These are phyloP conservation scores for Sarcocystis neurona DNA, from an alignment of 169 alveolate species.

Conservation along the genomic window DNA sequence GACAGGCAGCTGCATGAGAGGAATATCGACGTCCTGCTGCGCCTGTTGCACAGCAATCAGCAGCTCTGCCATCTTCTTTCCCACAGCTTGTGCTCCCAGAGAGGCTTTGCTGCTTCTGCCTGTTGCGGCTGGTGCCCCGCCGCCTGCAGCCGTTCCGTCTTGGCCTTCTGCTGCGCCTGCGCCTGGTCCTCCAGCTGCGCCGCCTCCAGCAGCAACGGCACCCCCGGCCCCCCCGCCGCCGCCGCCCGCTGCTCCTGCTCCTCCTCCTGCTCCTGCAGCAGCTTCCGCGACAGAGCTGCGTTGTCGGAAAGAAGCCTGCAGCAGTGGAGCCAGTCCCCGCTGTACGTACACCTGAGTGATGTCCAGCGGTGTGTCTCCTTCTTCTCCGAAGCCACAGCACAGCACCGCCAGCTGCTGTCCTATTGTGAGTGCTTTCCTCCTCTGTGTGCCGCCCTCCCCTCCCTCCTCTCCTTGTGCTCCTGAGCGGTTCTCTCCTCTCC, in stretches of 20 bases:
- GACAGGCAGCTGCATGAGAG: constrained; percentile 83
- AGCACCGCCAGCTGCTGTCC: constrained; percentile 59
- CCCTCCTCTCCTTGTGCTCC: background rate
- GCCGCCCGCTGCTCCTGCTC: constrained; percentile 49
- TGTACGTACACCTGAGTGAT: constrained; percentile 71
- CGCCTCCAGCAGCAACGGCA: constrained; percentile 18
- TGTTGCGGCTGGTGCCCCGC: no score
- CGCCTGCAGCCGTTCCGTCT: background rate
- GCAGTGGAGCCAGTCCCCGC: constrained; percentile 71
- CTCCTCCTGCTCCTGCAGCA: constrained; percentile 41
- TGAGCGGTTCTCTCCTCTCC: no score
- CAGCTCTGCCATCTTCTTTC: constrained; percentile 83
- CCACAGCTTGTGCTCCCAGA: constrained; percentile 72
- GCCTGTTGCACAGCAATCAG: constrained; percentile 90
- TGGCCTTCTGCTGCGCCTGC: background rate
- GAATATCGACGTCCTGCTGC: constrained; percentile 90
- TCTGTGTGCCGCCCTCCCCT: constrained; percentile 12
- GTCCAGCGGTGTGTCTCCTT: constrained; percentile 65
- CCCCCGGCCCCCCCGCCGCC: constrained; percentile 48
- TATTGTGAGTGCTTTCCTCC: constrained; percentile 33
- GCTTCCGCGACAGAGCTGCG: no score
- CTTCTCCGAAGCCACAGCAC: constrained; percentile 71
- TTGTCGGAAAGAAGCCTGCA: constrained; percentile 35
- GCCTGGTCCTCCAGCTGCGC: background rate
- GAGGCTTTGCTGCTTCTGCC: constrained; percentile 35